These are phyloP conservation scores for Cucumis cinereus DNA, from an alignment of 306 rosid species.

Conservation along the genomic window DNA sequence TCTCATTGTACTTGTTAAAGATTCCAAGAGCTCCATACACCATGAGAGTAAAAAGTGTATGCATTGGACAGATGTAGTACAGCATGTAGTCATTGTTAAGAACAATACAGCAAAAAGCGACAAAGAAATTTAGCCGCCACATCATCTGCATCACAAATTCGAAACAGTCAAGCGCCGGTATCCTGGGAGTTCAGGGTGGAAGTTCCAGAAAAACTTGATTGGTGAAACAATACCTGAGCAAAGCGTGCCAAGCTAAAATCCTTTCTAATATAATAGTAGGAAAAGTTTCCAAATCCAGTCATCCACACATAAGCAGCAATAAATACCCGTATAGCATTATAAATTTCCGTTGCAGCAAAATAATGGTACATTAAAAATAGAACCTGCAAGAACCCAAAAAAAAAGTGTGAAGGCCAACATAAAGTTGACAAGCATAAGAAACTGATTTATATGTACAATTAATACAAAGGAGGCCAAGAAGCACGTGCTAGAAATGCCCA, in stretches of 20 bases:
- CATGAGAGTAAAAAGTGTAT: slow-evolving; percentile 92
- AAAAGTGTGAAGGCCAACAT: neutral
- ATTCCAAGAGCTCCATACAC: slow-evolving; percentile 97
- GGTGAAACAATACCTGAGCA: slow-evolving; percentile 54
- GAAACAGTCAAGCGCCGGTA: neutral
- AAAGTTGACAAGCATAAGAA: slow-evolving; percentile 2
- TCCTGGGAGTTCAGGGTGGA: neutral
- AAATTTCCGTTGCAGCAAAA: slow-evolving; percentile 94
- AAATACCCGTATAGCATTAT: slow-evolving; percentile 86
- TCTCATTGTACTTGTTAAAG: slow-evolving; percentile 74
- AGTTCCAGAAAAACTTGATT: neutral
- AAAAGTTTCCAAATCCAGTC: slow-evolving; percentile 99
- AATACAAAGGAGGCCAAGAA: neutral
- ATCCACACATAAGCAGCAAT: slow-evolving; percentile 99
- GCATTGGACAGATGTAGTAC: slow-evolving; percentile 98
- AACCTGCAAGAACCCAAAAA: slow-evolving; percentile 41
- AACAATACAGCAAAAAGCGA: slow-evolving; percentile 79
- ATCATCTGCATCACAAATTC: slow-evolving; percentile 63
- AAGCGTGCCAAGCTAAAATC: slow-evolving; percentile 91
- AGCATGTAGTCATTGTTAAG: slow-evolving; percentile 91
- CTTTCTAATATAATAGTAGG: slow-evolving; percentile 85
- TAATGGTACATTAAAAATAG: slow-evolving; percentile 93
- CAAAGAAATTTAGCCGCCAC: slow-evolving; percentile 97
- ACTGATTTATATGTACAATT: neutral
- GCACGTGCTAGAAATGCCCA: neutral